Conservation (phyloP, 2,329 filamentous ascomycete genomes). For the Hortaea werneckii region DNA sequence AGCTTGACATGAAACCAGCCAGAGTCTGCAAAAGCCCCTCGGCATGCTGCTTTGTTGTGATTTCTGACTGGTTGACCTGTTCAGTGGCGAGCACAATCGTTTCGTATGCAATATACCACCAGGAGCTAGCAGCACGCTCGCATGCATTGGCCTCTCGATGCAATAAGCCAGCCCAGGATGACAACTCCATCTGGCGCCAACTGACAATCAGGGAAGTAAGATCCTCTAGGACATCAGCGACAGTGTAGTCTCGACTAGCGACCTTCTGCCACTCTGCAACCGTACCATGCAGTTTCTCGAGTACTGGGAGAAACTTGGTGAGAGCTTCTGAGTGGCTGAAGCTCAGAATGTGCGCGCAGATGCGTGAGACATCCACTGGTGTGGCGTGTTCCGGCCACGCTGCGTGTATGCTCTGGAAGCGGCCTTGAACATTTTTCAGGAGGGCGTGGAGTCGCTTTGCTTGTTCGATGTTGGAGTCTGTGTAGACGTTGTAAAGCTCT, state of each 20-base stretch:
- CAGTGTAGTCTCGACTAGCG: constrained; percentile 69
- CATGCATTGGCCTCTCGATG: constrained; percentile 73
- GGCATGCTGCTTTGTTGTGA: constrained; percentile 50
- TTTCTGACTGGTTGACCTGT: constrained; percentile 1
- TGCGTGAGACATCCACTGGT: constrained; percentile 65
- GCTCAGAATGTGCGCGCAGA: constrained; percentile 64
- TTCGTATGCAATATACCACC: constrained; percentile 97
- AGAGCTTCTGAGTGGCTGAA: constrained; percentile 74
- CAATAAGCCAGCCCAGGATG: constrained; percentile 82
- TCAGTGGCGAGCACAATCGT: constrained; percentile 56
- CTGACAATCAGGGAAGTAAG: constrained; percentile 71
- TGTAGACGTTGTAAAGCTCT: constrained; percentile 73
- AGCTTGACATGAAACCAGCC: constrained; percentile 66
- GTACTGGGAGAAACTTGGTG: constrained; percentile 71
- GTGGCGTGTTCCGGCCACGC: constrained; percentile 65
- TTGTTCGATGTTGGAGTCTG: constrained; percentile 66
- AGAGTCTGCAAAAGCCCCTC: constrained; percentile 64
- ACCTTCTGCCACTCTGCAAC: constrained; percentile 94
- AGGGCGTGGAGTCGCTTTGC: constrained; percentile 62
- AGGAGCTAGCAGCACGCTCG: constrained; percentile 67
- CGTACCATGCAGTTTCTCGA: constrained; percentile 76
- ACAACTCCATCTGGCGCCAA: constrained; percentile 85
- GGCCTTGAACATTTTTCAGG: constrained; percentile 56
- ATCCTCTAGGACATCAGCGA: constrained; percentile 59
- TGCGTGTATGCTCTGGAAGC: constrained; percentile 59